These are phyloP conservation scores for Sporothrix variecibatus DNA, from an alignment of 2,329 filamentous ascomycete species.

Conservation along the genomic window DNA sequence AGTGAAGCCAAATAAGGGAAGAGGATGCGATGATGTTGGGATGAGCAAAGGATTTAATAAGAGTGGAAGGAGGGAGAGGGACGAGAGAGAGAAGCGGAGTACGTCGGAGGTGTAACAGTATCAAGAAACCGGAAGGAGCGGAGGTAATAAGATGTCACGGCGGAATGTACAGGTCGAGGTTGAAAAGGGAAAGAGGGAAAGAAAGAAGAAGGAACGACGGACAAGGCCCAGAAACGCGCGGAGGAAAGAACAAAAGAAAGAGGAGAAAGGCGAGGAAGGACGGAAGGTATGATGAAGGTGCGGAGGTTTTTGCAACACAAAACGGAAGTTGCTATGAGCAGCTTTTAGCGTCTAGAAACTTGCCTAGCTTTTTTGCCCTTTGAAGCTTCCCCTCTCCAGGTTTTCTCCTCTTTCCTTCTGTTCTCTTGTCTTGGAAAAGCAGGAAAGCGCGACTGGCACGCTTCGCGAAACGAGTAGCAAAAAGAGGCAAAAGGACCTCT, in stretches of 20 bases:
- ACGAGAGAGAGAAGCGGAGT: neutral
- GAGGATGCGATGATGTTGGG: neutral
- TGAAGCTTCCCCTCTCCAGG: constrained; percentile 12
- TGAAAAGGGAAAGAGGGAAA: neutral
- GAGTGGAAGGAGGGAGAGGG: neutral
- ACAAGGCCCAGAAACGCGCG: neutral
- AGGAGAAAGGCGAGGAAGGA: neutral
- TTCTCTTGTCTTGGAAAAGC: neutral
- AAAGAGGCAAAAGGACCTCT: neutral
- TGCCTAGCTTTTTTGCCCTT: neutral
- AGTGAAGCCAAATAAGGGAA: neutral
- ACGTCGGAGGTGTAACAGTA: neutral
- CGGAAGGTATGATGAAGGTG: neutral
- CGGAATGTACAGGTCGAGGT: neutral
- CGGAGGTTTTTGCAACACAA: constrained; percentile 18
- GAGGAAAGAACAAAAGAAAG: neutral
- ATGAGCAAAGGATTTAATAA: neutral
- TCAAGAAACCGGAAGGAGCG: constrained; percentile 1
- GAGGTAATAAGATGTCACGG: neutral
- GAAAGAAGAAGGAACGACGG: neutral
- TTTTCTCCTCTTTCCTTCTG: neutral
- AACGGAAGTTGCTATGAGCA: constrained; percentile 20
- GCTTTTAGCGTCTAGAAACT: neutral
- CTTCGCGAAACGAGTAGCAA: neutral
- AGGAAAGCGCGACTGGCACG: constrained; percentile 9